Evolutionary conservation across 2,329 filamentous ascomycete species (phyloP), one percentile per base, ranked within the genome.

Genomic region (Paecilomyces dactylethromorphus): DNA sequence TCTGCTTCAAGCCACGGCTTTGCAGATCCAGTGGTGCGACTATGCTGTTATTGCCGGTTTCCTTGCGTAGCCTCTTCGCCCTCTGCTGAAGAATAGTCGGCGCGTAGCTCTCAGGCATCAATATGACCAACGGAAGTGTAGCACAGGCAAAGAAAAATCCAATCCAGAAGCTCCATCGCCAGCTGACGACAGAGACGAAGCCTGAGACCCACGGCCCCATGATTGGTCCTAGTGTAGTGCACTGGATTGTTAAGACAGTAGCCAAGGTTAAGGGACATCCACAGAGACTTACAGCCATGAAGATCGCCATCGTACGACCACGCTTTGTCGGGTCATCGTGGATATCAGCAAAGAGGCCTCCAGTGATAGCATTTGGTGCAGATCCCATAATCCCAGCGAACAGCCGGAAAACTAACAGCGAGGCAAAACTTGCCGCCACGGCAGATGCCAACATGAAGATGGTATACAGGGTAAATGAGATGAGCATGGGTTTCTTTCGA

Each of bases 1-100:
- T 67, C 53, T 66, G 60, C n/a, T 63, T 67, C 15, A 72, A 18
- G 55, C 68, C 64, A 26, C 82, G 80, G 56, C 80, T 76, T 65
- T 90, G 86, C 31, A 90, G 74, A 65, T 91, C 88, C 55, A 86
- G 79, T 0, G 86, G 84, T 0, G 88, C 85, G 39, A 85, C 77
- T 32, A 75, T 81, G 50, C 79, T 78, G 15, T 72, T 70, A 56
- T 81, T 78, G 1, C 82, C 84, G 29, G 84, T 83, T 31, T 79
- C 78, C 65, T 81, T 83, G 62, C 86, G 83, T 32, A 89, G 71
- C 57, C 77, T 78, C 32, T 74, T 73, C 3, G 89, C 89, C 12
- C 86, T 80, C 24, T 74, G 78, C 15, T 78, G 77, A 32, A 88
- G 76, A 21, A 88, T 77, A 2, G 86, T 76, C 0, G 85, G 86